Percentiles rank a stretch among this genome's conserved stretches.
phyloP scores from a whole-genome alignment of 2,329 filamentous ascomycete species.

The Thielaviopsis punctulata region DNA sequence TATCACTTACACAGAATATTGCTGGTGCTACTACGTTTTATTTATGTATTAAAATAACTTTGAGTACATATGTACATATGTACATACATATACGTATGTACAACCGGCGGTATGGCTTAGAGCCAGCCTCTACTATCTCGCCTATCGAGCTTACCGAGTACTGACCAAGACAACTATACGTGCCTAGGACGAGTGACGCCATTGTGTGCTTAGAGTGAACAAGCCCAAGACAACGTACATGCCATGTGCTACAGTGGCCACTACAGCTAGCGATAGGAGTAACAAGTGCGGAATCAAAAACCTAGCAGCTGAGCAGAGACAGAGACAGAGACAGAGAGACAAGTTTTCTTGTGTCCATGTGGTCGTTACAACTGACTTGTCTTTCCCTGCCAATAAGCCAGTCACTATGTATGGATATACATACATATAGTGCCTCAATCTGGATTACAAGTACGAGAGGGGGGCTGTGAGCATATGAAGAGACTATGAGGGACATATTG shows the following conservation, averaged over 20 bases:
- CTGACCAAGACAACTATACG: not conserved
- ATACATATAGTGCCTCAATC: not conserved
- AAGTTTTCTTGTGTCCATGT: too few relatives aligned
- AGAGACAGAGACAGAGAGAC: not conserved
- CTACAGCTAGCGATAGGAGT: not conserved
- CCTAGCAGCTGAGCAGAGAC: not conserved
- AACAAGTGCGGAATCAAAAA: not conserved
- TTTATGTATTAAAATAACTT: too few relatives aligned
- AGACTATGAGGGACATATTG: too few relatives aligned
- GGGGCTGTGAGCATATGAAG: not conserved
- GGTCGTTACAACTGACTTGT: not conserved
- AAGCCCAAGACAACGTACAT: not conserved
- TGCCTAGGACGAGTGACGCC: not conserved
- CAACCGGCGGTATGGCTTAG: not conserved
- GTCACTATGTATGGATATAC: not conserved
- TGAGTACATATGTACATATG: too few relatives aligned
- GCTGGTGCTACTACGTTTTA: too few relatives aligned
- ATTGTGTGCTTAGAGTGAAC: not conserved
- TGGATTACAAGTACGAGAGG: not conserved
- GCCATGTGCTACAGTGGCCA: not conserved
- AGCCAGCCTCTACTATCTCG: not conserved
- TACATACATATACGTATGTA: too few relatives aligned
- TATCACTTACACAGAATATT: not conserved
- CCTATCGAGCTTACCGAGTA: not conserved
- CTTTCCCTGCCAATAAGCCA: not conserved